phyloP scores from a whole-genome alignment of 2,329 filamentous ascomycete species.

The Colletotrichum siamense region DNA sequence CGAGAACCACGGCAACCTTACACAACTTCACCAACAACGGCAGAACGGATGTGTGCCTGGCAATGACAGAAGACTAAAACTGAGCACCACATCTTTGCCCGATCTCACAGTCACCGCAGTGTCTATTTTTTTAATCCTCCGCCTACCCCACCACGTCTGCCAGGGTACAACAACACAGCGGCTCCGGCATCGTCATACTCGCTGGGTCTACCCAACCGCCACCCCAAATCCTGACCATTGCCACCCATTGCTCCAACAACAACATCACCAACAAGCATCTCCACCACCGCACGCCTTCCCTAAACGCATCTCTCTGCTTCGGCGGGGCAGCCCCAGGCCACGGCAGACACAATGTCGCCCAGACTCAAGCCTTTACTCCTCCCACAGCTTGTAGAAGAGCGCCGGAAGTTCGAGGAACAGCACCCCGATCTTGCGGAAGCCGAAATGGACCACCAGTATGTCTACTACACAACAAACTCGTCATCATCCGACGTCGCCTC shows the following conservation, averaged over 20 bases:
- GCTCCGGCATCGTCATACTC: not conserved
- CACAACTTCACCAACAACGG: not conserved
- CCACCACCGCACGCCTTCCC: not conserved
- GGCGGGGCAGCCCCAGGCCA: not conserved
- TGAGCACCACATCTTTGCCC: not conserved
- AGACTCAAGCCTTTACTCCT: conserved; percentile 59
- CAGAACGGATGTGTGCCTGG: not conserved
- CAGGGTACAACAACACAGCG: not conserved
- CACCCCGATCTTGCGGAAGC: conserved; percentile 28
- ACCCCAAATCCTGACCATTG: not conserved
- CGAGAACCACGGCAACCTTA: conserved; percentile 8
- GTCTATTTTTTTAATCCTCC: not conserved
- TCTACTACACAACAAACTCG: conserved; percentile 56
- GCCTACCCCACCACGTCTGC: not conserved
- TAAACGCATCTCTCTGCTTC: not conserved
- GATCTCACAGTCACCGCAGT: not conserved
- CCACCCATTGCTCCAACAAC: not conserved
- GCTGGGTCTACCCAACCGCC: not conserved
- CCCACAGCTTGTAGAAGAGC: conserved; percentile 58
- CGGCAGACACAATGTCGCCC: conserved; percentile 44
- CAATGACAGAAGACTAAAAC: conserved; percentile 8
- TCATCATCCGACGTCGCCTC: conserved; percentile 72
- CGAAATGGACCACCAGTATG: conserved; percentile 40
- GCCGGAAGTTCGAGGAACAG: conserved; percentile 46
- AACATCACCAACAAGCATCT: not conserved